phyloP scores from a whole-genome alignment of 306 rosid genomes.

The Malus sieversii region DNA sequence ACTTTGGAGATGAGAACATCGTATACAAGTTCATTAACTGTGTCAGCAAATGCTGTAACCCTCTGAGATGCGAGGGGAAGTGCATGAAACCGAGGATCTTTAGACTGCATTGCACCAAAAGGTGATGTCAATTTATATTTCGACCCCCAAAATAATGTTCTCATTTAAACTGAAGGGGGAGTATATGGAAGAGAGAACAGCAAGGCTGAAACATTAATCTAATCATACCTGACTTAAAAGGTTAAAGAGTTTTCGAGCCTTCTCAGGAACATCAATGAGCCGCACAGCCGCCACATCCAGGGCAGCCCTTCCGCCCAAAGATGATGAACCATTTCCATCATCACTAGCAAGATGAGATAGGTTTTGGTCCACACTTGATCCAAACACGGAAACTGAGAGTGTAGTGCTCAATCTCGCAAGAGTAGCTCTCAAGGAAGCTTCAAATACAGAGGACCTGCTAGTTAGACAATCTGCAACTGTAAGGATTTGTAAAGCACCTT shows the following conservation, averaged over 20 bases:
- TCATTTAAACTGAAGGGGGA: background rate
- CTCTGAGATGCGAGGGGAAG: conserved; percentile 94
- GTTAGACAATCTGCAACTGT: conserved; percentile 95
- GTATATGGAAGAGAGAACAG: background rate
- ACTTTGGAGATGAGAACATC: conserved; percentile 99
- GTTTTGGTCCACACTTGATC: conserved; percentile 77
- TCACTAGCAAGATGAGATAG: conserved; percentile 34
- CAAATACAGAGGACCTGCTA: conserved; percentile 96
- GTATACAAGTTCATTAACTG: conserved; percentile 91
- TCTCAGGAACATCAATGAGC: conserved; percentile 78
- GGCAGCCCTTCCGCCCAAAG: conserved; percentile 88
- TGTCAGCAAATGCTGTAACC: conserved; percentile 84
- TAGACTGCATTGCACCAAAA: conserved; percentile 57
- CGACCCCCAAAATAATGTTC: background rate
- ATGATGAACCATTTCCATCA: conserved; percentile 39
- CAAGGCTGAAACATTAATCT: background rate
- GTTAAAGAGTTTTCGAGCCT: conserved; percentile 86
- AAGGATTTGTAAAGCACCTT: conserved; percentile 94
- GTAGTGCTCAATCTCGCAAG: conserved; percentile 91
- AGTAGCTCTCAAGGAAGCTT: conserved; percentile 92
- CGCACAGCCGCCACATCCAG: conserved; percentile 85
- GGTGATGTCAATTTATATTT: conserved; percentile 3
- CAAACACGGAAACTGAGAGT: conserved; percentile 73
- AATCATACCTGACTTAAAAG: conserved; percentile 74
- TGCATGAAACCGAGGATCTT: conserved; percentile 98